Percentiles rank a stretch among this genome's conserved stretches.
Evolutionary conservation across 768 basidiomycete genomes (phyloP).

Genomic region (Russula olivacea): DNA sequence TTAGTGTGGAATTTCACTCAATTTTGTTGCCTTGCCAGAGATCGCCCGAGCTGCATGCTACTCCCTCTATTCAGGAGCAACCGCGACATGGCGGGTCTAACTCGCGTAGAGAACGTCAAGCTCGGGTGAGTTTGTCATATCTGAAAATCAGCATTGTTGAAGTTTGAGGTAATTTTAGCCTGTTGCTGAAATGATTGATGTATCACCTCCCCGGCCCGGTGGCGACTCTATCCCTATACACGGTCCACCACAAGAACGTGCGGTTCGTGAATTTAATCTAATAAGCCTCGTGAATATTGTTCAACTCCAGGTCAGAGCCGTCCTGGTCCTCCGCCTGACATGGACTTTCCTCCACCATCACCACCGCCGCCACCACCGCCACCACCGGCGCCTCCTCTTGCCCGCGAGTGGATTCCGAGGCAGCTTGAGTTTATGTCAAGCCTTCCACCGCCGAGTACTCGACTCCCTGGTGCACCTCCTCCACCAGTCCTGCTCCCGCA

Average conservation of each 20-base stretch:
- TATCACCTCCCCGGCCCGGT: background rate
- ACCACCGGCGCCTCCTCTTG: background rate
- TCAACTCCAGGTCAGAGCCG: background rate
- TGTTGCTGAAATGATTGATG: background rate
- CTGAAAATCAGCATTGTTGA: background rate
- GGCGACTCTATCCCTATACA: background rate
- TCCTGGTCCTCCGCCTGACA: background rate
- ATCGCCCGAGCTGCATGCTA: conserved; percentile 5
- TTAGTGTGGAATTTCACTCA: background rate
- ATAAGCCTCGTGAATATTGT: background rate
- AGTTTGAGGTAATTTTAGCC: background rate
- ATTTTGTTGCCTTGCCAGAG: background rate
- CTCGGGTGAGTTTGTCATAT: conserved; percentile 4
- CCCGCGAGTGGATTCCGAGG: conserved; percentile 16
- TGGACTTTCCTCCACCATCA: background rate
- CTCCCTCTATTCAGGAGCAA: conserved; percentile 5
- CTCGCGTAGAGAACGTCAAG: conserved; percentile 10
- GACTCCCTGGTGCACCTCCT: conserved; percentile 18
- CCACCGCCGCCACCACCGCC: background rate
- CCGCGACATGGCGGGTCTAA: background rate
- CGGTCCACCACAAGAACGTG: conserved; percentile 1
- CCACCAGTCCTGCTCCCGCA: conserved; percentile 9
- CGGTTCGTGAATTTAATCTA: background rate
- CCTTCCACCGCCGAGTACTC: conserved; percentile 19
- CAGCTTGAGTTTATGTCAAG: conserved; percentile 9